These are phyloP conservation scores for Leccinum pachyderme DNA, from an alignment of 1,284 basidiomycete genomes.

Conservation along the genomic window DNA sequence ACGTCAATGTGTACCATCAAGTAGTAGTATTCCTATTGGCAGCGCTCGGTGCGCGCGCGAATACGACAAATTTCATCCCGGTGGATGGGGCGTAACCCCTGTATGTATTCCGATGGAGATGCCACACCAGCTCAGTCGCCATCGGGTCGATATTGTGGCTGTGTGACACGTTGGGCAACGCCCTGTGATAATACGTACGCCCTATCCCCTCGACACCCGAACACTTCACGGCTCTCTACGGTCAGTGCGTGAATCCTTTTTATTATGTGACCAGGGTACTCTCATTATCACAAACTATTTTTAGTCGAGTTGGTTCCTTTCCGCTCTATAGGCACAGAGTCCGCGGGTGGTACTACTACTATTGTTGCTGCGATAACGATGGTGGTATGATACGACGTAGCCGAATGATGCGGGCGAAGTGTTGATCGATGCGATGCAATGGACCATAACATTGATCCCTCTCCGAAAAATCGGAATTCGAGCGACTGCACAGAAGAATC, in stretches of 20 bases:
- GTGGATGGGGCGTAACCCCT: background rate
- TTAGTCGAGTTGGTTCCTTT: background rate
- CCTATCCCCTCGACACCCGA: background rate
- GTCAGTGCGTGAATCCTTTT: background rate
- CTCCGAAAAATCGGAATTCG: background rate
- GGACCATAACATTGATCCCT: background rate
- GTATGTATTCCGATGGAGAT: background rate
- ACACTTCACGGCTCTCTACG: background rate
- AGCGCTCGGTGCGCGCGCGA: background rate
- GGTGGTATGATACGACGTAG: background rate
- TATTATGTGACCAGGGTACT: background rate
- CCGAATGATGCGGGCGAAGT: background rate
- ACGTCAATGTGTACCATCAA: background rate
- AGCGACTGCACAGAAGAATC: background rate
- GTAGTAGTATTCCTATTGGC: background rate
- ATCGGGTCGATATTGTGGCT: background rate
- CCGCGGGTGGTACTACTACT: background rate
- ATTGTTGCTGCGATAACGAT: background rate
- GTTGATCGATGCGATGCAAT: background rate
- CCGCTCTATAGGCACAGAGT: background rate
- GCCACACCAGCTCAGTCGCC: background rate
- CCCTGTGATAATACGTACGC: background rate
- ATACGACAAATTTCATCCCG: background rate
- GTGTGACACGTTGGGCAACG: background rate
- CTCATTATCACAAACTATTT: background rate